Evolutionary conservation across 108 stramenopile species (phyloP), one percentile per base, ranked within the genome.

Genomic region (Cyclotella sp.): DNA sequence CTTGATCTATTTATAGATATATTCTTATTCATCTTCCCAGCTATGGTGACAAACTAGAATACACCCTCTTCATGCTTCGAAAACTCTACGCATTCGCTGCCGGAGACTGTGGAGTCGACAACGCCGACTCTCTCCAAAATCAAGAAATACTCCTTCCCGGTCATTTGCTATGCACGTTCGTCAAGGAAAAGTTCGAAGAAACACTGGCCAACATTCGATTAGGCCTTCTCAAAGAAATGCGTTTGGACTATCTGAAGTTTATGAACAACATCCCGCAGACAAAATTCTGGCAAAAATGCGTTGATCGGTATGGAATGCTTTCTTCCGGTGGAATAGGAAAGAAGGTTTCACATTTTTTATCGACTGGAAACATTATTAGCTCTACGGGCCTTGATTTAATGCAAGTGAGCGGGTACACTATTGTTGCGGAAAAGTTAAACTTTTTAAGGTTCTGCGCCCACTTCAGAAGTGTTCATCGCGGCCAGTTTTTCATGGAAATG

Each of bases 381-480:
- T 79, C 91, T 0, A 90, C 92, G 9, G 99, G 99, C 19, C 69
- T 99, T 19, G 99, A 99, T 79, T 89, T 99, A 24, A 98, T 98
- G 98, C 97, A 99, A 89, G 93, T 94, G 6, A 91, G 95, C 27
- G 99, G 99, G 30, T 98, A 97, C 83, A 98, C 98, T 0, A 97
- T 99, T 67, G 97, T 99, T 24, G 99, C 99, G 0, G 99, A 99
- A 72, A 87, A 94, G 28, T 82, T 99, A 58, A 99, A 99, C 73
- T 97, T 96, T 73, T 80, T 98, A 53, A 77, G 99, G 30, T 99
- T 97, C 83, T 86, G 97, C 58, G 88, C 96, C 41, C 99, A 99
- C 84, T 99, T 99, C 83, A 95, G 98, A 9, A 95, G 95, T 62
- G 97, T 99, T 15, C 99, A 99, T 80, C 93, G 99, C 44, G 99